phyloP scores from a whole-genome alignment of 2,329 filamentous ascomycete species.

The Cordyceps cateniannulata region DNA sequence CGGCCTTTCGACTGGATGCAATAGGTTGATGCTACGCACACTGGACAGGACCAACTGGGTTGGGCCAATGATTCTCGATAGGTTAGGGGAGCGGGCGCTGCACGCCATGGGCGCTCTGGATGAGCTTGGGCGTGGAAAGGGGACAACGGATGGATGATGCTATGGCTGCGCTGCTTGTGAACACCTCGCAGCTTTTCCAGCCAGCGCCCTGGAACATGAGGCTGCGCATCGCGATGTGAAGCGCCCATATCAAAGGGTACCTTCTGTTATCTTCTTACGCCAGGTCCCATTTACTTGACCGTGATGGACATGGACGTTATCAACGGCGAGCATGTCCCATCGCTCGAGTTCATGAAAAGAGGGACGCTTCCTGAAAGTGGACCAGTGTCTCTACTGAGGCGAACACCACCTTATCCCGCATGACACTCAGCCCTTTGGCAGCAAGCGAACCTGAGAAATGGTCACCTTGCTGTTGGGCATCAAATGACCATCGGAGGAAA shows the following conservation, averaged over 20 bases:
- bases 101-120: background rate
- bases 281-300: background rate
- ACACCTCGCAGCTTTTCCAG: background rate
- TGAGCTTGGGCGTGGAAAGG: background rate
- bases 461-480: background rate
- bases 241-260: no score
- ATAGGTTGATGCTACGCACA: background rate
- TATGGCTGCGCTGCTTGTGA: background rate
- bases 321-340: background rate
- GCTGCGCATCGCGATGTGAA: background rate
- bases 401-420: background rate
- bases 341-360: background rate
- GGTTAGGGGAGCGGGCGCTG: background rate
- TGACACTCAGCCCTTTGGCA: background rate
- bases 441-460: background rate
- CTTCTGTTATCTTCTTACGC: no score
- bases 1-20: background rate
- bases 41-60: background rate
- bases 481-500: background rate
- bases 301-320: background rate
- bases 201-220: background rate
- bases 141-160: background rate
- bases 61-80: background rate
- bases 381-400: background rate
- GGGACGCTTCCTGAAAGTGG: background rate